Percentiles rank a stretch among this genome's conserved stretches.
These are phyloP conservation scores for Microcyclosporella mali DNA, from an alignment of 2,329 filamentous ascomycete species.

Conservation along the genomic window DNA sequence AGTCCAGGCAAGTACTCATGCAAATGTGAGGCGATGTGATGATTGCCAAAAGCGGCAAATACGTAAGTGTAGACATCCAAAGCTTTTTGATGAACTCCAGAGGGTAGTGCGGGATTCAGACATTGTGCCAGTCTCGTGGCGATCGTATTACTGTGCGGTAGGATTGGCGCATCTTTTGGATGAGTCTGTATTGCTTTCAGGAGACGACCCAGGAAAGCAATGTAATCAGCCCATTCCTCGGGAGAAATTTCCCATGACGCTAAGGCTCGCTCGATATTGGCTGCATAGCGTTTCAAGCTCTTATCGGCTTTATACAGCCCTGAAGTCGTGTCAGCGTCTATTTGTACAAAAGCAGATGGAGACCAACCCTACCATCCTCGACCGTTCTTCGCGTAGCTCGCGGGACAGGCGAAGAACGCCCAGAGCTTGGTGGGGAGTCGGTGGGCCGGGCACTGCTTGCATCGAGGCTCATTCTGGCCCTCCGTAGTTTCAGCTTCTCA, in stretches of 20 bases:
- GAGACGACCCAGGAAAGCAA: slow-evolving; percentile 86
- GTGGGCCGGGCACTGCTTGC: slow-evolving; percentile 52
- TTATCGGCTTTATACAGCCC: slow-evolving; percentile 57
- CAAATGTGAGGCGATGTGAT: slow-evolving; percentile 65
- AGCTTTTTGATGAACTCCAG: slow-evolving; percentile 94
- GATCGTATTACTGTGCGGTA: slow-evolving; percentile 77
- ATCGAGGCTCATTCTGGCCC: slow-evolving; percentile 56
- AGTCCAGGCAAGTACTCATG: slow-evolving; percentile 85
- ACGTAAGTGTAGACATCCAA: slow-evolving; percentile 89
- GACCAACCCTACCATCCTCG: slow-evolving; percentile 59
- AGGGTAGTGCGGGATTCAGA: slow-evolving; percentile 84
- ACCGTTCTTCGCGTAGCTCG: slow-evolving; percentile 72
- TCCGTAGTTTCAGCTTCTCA: no score
- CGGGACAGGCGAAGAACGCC: slow-evolving; percentile 67
- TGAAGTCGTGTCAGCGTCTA: slow-evolving; percentile 32
- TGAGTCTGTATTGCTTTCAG: slow-evolving; percentile 90
- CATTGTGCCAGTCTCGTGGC: slow-evolving; percentile 93
- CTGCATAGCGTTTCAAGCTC: slow-evolving; percentile 78
- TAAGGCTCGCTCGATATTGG: slow-evolving; percentile 78
- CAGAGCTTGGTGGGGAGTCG: slow-evolving; percentile 75
- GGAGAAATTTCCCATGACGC: slow-evolving; percentile 85
- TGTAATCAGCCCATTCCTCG: slow-evolving; percentile 99
- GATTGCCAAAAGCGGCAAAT: slow-evolving; percentile 71
- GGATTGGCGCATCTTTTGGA: slow-evolving; percentile 60
- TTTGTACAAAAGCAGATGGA: not conserved